Evolutionary conservation across 805 yeast genomes (phyloP).

Genomic region (Ogataea minuta): DNA sequence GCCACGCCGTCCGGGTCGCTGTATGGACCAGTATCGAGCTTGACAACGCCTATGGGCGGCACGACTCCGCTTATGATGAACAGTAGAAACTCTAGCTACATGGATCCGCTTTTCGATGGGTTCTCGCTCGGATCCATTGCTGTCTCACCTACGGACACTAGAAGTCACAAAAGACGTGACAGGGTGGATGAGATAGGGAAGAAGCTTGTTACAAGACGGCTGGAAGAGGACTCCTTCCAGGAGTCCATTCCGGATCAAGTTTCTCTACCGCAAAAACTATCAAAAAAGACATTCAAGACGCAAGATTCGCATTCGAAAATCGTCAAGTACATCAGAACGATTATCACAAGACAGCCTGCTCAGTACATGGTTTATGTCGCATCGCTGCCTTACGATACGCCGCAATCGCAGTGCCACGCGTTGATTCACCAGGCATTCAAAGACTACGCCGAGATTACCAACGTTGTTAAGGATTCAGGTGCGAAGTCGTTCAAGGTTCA

Average conservation of each 20-base stretch:
- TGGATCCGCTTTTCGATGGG: constrained; percentile 22
- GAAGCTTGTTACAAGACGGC: neutral
- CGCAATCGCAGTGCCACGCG: constrained; percentile 23
- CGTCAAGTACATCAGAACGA: constrained; percentile 25
- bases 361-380: constrained; percentile 29
- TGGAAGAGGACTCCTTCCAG: constrained; percentile 1
- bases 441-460: constrained; percentile 27
- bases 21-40: constrained; percentile 1
- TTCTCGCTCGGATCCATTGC: constrained; percentile 15
- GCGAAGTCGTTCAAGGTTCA: constrained; percentile 24
- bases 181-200: neutral
- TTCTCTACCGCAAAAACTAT: constrained; percentile 2
- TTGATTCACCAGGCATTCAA: constrained; percentile 27
- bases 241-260: constrained; percentile 2
- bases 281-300: neutral
- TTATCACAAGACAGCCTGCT: constrained; percentile 28
- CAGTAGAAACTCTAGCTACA: constrained; percentile 7
- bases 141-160: neutral
- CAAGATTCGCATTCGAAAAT: constrained; percentile 17
- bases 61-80: constrained; percentile 11
- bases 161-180: neutral
- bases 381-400: constrained; percentile 31
- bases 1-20: constrained; percentile 2
- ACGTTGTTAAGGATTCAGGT: constrained; percentile 21
- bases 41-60: constrained; percentile 7